Evolutionary conservation across 2,329 filamentous ascomycete species (phyloP).

Genomic region (Ophiostoma perfectum): DNA sequence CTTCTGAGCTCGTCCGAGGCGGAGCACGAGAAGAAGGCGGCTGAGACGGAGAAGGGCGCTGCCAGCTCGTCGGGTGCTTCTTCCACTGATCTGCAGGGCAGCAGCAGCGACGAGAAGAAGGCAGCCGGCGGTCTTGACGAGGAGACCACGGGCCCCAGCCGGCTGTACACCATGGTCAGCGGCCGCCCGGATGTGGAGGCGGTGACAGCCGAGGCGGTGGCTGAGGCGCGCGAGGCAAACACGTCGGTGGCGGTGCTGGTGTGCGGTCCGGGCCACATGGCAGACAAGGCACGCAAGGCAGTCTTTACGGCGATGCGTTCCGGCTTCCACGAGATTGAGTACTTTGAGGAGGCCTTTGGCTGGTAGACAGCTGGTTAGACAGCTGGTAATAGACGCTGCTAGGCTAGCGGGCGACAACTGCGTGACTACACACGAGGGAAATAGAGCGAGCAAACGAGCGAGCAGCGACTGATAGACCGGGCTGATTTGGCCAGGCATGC

Average conservation of each 20-base stretch:
- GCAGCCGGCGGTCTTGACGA: background rate
- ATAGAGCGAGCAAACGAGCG: background rate
- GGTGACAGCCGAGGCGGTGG: slow-evolving; percentile 14
- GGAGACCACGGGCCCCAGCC: background rate
- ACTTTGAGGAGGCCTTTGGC: slow-evolving; percentile 28
- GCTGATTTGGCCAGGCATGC: background rate
- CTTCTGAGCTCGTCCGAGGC: background rate
- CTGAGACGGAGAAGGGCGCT: no score
- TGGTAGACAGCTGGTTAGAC: slow-evolving; percentile 20
- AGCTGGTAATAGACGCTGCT: background rate
- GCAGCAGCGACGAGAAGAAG: slow-evolving; percentile 8
- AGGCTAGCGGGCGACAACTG: background rate
- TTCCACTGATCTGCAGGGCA: background rate
- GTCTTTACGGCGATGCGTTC: slow-evolving; percentile 18
- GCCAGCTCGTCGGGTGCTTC: no score
- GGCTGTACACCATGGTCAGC: slow-evolving; percentile 11
- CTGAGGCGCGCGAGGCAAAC: slow-evolving; percentile 7
- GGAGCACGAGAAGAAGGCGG: background rate
- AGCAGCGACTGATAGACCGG: background rate
- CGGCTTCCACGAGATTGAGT: slow-evolving; percentile 18
- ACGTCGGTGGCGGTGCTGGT: slow-evolving; percentile 25
- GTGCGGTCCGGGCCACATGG: slow-evolving; percentile 24
- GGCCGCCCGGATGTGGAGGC: slow-evolving; percentile 25
- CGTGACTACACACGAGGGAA: background rate
- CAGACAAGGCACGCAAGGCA: slow-evolving; percentile 23